These are phyloP conservation scores for Alternaria infectoria DNA, from an alignment of 2,329 filamentous ascomycete genomes.

Conservation along the genomic window DNA sequence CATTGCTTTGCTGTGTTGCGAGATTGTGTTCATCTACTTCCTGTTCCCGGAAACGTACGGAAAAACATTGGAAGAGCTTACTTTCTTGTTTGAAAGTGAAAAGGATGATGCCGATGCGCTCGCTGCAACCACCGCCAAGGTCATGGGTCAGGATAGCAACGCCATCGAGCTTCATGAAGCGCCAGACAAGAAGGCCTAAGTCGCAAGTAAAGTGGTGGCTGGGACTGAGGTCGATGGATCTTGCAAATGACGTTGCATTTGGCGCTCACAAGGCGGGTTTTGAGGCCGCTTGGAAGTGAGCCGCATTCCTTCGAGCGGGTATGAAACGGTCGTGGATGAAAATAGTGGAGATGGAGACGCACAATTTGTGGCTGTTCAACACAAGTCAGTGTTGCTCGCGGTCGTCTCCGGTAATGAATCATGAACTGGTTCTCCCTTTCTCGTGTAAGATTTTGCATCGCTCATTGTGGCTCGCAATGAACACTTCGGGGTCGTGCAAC, in stretches of 20 bases:
- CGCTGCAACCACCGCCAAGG: constrained; percentile 29
- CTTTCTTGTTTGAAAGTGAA: constrained; percentile 43
- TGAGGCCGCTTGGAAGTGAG: background rate
- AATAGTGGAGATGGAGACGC: background rate
- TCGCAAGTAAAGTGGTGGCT: background rate
- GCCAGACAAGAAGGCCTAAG: constrained; percentile 34
- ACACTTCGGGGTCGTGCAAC: background rate
- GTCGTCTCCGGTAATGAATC: background rate
- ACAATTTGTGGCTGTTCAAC: background rate
- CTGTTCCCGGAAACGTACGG: constrained; percentile 44
- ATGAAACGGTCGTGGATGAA: background rate
- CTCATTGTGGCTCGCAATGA: background rate
- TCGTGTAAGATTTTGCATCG: no score
- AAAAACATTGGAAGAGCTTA: constrained; percentile 43
- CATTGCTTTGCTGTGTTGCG: constrained; percentile 45
- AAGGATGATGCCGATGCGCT: constrained; percentile 29
- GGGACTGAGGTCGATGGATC: background rate
- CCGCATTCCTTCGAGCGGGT: background rate
- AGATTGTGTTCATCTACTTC: constrained; percentile 46
- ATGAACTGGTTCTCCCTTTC: background rate
- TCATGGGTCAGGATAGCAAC: constrained; percentile 19
- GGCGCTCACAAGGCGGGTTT: constrained; percentile 5
- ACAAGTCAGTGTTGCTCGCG: background rate
- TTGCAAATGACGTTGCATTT: constrained; percentile 8
- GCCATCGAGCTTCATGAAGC: constrained; percentile 31